phyloP scores from a whole-genome alignment of 2,329 filamentous ascomycete species.

The Berkeleyomyces rouxiae region DNA sequence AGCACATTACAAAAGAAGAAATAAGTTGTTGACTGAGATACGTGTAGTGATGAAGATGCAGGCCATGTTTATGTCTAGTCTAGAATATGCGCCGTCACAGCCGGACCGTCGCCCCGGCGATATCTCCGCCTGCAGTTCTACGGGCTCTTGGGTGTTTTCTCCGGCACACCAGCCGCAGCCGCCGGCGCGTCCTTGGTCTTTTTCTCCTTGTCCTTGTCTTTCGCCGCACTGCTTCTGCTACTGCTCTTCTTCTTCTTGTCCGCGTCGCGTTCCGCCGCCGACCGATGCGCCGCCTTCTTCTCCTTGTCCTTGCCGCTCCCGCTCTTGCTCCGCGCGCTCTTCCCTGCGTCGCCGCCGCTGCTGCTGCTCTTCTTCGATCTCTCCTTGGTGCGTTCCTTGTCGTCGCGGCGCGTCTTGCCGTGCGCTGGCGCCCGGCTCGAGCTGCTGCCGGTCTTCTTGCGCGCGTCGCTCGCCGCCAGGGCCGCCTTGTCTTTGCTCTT shows the following conservation, averaged over 20 bases:
- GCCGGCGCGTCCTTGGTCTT: not conserved
- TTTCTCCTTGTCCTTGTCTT: not conserved
- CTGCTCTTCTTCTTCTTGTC: not conserved
- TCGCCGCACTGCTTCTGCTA: not conserved
- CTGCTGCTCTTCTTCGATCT: not conserved
- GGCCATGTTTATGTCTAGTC: not conserved
- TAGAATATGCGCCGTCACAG: not conserved
- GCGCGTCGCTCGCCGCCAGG: too few species aligned
- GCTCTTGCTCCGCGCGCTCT: not conserved
- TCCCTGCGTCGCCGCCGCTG: not conserved
- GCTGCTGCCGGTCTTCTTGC: not conserved
- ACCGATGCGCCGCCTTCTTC: conserved; percentile 11
- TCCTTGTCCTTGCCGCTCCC: conserved; percentile 4
- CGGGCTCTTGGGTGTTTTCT: not conserved
- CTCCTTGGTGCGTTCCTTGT: not conserved
- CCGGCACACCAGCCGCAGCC: not conserved
- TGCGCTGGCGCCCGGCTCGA: not conserved
- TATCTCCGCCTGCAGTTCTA: not conserved
- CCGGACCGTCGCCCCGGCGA: not conserved
- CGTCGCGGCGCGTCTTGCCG: not conserved
- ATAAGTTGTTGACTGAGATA: not conserved
- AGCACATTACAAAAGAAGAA: not conserved
- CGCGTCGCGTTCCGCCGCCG: not conserved
- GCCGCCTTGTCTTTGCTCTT: not conserved
- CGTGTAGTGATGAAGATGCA: not conserved